phyloP scores from a whole-genome alignment of 2,329 filamentous ascomycete genomes.

The Sporothrix curviconia region DNA sequence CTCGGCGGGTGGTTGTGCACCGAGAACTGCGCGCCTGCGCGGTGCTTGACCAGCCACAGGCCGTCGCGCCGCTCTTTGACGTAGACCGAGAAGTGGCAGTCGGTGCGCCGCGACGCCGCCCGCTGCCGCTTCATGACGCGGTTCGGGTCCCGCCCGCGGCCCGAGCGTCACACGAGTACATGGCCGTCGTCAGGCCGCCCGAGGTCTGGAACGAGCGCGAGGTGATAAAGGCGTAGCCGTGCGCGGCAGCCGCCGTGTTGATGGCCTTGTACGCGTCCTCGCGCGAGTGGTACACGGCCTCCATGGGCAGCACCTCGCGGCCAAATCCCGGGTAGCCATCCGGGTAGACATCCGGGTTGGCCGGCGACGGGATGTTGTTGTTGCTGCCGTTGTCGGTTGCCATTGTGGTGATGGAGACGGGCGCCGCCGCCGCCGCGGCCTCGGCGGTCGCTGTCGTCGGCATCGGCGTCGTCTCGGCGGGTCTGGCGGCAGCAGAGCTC shows the following conservation, averaged over 20 bases:
- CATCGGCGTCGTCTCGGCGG: neutral
- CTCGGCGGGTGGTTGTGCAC: slow-evolving; percentile 16
- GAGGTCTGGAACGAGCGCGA: slow-evolving; percentile 14
- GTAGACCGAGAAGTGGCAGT: slow-evolving; percentile 13
- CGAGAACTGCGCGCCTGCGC: slow-evolving; percentile 11
- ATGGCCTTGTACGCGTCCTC: slow-evolving; percentile 16
- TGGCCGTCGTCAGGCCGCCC: slow-evolving; percentile 11
- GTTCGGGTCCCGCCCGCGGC: slow-evolving; percentile 10
- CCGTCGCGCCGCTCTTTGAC: slow-evolving; percentile 14
- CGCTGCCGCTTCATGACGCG: slow-evolving; percentile 15
- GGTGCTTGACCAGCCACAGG: slow-evolving; percentile 13
- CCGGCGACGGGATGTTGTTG: too few relatives aligned
- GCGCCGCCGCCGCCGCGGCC: neutral
- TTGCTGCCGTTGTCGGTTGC: neutral
- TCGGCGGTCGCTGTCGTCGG: neutral
- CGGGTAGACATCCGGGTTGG: slow-evolving; percentile 6
- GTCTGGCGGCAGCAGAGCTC: neutral
- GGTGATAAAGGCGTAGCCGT: slow-evolving; percentile 16
- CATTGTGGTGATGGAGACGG: neutral
- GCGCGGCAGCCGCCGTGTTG: slow-evolving; percentile 5
- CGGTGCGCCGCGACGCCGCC: slow-evolving; percentile 13
- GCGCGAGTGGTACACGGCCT: slow-evolving; percentile 5
- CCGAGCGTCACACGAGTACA: slow-evolving; percentile 14
- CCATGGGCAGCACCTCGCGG: slow-evolving; percentile 12
- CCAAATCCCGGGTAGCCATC: slow-evolving; percentile 14